Percentiles rank a stretch among this genome's conserved stretches.
phyloP scores from a whole-genome alignment of 148 eudicot genomes.

The Rhododendron ovatum region DNA sequence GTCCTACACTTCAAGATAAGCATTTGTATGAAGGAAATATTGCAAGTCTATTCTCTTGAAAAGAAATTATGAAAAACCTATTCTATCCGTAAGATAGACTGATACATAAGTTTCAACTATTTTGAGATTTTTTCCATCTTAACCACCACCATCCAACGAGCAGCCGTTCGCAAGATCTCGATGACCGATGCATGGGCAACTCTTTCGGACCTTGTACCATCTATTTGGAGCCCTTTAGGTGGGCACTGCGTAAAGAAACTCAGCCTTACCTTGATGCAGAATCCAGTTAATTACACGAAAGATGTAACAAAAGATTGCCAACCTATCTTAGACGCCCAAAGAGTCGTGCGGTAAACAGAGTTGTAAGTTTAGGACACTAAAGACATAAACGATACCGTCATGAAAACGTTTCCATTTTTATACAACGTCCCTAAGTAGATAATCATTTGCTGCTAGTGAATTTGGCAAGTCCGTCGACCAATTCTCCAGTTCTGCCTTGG shows the following conservation, averaged over 20 bases:
- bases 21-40: no score
- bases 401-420: background rate
- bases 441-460: background rate
- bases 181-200: background rate
- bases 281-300: background rate
- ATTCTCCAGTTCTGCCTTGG: background rate
- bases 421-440: background rate
- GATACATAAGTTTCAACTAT: no score
- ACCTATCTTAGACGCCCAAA: background rate
- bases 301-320: background rate
- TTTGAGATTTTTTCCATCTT: no score
- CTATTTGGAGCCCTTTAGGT: background rate
- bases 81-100: no score
- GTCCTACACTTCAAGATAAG: no score
- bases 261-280: background rate
- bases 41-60: no score
- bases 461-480: background rate
- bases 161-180: background rate
- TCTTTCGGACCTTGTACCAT: background rate
- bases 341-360: background rate
- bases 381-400: background rate
- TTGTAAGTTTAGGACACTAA: background rate
- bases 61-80: no score
- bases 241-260: background rate
- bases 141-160: background rate